Percentiles rank a stretch among this genome's conserved stretches.
phyloP scores from a whole-genome alignment of 169 alveolate genomes.

The Plasmodium gallinaceum region DNA sequence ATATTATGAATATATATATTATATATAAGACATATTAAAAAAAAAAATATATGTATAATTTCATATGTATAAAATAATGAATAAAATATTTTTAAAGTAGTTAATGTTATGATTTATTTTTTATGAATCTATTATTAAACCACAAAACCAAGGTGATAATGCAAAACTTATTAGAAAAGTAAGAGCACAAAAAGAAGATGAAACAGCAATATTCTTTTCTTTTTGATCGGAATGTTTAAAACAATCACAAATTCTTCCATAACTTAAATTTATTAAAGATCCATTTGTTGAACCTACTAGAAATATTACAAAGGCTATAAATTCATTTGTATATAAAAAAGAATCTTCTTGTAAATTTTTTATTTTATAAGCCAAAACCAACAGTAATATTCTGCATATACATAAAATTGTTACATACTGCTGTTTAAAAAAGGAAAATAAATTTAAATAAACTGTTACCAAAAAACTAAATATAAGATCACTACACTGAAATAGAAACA shows the following conservation, averaged over 20 bases:
- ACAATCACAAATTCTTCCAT: conserved; percentile 47
- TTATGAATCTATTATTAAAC: conserved; percentile 13
- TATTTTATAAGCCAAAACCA: conserved; percentile 17
- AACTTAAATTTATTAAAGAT: conserved; percentile 30
- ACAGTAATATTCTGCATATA: conserved; percentile 12
- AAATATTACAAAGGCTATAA: conserved; percentile 22
- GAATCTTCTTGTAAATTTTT: conserved; percentile 7
- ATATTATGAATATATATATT: too few relatives aligned
- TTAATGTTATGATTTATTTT: too few relatives aligned
- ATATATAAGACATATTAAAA: too few relatives aligned
- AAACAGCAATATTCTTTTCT: conserved; percentile 32
- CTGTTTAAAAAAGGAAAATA: conserved; percentile 37
- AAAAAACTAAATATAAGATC: conserved; percentile 30
- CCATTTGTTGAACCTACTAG: conserved; percentile 52
- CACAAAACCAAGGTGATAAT: conserved; percentile 56
- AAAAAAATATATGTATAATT: too few relatives aligned
- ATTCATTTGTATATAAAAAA: conserved; percentile 17
- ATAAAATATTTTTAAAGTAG: too few relatives aligned
- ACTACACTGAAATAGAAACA: conserved; percentile 47
- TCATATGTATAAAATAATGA: too few relatives aligned
- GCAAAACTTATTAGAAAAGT: conserved; percentile 54
- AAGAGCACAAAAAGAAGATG: conserved; percentile 69
- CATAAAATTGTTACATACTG: conserved; percentile 24
- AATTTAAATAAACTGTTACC: conserved; percentile 19
- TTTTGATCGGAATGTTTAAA: conserved; percentile 32